Conservation (phyloP, 169 alveolate species). For the Hepatocystis sp. region DNA sequence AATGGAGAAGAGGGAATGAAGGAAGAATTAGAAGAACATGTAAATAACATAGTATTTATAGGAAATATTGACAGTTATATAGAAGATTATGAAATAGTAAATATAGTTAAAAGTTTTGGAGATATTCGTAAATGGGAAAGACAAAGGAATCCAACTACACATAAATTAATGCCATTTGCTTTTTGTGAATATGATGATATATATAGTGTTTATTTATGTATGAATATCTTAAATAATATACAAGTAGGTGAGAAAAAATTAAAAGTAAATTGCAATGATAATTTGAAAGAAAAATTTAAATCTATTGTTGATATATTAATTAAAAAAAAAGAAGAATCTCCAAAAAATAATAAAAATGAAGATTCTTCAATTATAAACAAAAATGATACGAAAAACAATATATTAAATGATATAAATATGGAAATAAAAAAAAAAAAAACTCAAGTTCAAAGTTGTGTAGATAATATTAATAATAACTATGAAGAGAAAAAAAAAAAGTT, state of each 20-base stretch:
- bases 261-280: conserved; percentile 51
- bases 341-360: too few species aligned
- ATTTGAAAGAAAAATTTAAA: conserved; percentile 17
- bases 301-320: conserved; percentile 17
- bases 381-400: conserved; percentile 9
- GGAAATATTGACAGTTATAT: conserved; percentile 26
- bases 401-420: conserved; percentile 17
- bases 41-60: conserved; percentile 19
- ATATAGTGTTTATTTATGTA: conserved; percentile 79
- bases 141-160: conserved; percentile 81
- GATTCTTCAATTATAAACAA: too few species aligned
- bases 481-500: conserved; percentile 3
- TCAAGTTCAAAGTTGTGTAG: not conserved
- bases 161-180: conserved; percentile 80
- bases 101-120: conserved; percentile 76
- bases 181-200: conserved; percentile 83
- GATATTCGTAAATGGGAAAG: conserved; percentile 79
- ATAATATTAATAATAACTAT: conserved; percentile 5
- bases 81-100: conserved; percentile 24
- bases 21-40: conserved; percentile 10
- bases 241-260: conserved; percentile 56
- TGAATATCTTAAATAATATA: conserved; percentile 75
- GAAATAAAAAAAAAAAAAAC: conserved; percentile 16
- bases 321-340: conserved; percentile 23
- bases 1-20: conserved; percentile 16